Evolutionary conservation across 2,329 filamentous ascomycete species (phyloP).

Genomic region (Rhexocercosporidium sp.): DNA sequence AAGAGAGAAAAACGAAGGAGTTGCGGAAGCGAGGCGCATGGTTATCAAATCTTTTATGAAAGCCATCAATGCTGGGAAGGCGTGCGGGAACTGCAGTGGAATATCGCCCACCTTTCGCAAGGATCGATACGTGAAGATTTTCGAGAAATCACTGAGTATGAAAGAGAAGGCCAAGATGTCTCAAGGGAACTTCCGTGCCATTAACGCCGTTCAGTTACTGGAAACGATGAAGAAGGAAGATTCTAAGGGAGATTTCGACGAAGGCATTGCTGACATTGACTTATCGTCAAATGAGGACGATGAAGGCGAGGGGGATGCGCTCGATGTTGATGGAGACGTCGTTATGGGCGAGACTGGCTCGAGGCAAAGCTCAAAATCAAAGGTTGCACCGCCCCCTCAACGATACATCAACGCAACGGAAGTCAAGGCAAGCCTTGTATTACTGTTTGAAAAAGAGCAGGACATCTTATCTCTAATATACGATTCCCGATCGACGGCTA

Average conservation of each 20-base stretch:
- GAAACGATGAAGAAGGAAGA: conserved; percentile 47
- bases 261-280: conserved; percentile 72
- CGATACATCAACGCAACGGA: conserved; percentile 84
- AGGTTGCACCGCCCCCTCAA: conserved; percentile 54
- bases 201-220: conserved; percentile 44
- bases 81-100: conserved; percentile 70
- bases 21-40: conserved; percentile 74
- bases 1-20: conserved; percentile 77
- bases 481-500: conserved; percentile 66
- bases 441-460: conserved; percentile 86
- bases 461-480: conserved; percentile 88
- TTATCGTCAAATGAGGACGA: conserved; percentile 54
- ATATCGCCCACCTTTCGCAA: conserved; percentile 86
- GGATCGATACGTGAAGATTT: conserved; percentile 91
- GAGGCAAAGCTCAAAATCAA: conserved; percentile 45
- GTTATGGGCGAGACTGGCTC: conserved; percentile 58
- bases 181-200: conserved; percentile 61
- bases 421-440: conserved; percentile 76
- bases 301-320: conserved; percentile 51
- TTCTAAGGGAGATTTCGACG: conserved; percentile 52
- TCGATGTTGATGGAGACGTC: conserved; percentile 61
- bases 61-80: conserved; percentile 70
- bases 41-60: conserved; percentile 83
- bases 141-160: conserved; percentile 76
- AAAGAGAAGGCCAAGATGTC: conserved; percentile 83